Conservation (phyloP, 805 yeast species). For the Wickerhamomyces strasburgensis region DNA sequence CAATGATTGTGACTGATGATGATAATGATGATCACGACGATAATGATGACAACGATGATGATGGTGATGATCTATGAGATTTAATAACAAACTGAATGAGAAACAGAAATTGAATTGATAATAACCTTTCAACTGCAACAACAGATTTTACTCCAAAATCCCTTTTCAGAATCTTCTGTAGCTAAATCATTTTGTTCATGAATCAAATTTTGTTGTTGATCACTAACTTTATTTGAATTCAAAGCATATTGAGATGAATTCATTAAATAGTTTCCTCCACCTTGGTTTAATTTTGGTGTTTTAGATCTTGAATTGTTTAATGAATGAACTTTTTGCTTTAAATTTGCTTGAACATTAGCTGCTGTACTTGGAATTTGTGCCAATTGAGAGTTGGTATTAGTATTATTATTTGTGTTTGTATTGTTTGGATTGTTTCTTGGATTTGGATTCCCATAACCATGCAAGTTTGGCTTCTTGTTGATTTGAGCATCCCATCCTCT, state of each 20-base stretch:
- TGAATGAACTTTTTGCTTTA: slow-evolving; percentile 26
- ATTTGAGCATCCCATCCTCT: slow-evolving; percentile 76
- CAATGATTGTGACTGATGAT: no score
- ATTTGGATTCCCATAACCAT: slow-evolving; percentile 75
- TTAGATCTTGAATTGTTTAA: slow-evolving; percentile 25
- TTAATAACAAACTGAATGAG: no score
- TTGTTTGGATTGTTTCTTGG: slow-evolving; percentile 31
- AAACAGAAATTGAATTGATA: no score
- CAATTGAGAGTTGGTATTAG: slow-evolving; percentile 1
- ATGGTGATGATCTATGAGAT: no score
- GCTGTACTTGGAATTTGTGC: slow-evolving; percentile 18
- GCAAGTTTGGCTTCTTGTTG: slow-evolving; percentile 73
- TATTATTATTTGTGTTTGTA: background rate
- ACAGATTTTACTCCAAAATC: slow-evolving; percentile 24
- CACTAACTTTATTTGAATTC: slow-evolving; percentile 20
- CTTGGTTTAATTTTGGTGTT: slow-evolving; percentile 19
- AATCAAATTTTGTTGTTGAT: slow-evolving; percentile 23
- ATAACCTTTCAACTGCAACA: slow-evolving; percentile 21
- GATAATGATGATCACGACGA: no score
- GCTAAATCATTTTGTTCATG: slow-evolving; percentile 20
- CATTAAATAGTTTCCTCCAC: slow-evolving; percentile 21
- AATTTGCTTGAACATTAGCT: slow-evolving; percentile 5
- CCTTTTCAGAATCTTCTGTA: slow-evolving; percentile 20
- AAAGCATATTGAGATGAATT: slow-evolving; percentile 25
- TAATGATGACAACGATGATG: no score